phyloP scores from a whole-genome alignment of 139 green algal species.

The Chlamydomonas asymmetrica region DNA sequence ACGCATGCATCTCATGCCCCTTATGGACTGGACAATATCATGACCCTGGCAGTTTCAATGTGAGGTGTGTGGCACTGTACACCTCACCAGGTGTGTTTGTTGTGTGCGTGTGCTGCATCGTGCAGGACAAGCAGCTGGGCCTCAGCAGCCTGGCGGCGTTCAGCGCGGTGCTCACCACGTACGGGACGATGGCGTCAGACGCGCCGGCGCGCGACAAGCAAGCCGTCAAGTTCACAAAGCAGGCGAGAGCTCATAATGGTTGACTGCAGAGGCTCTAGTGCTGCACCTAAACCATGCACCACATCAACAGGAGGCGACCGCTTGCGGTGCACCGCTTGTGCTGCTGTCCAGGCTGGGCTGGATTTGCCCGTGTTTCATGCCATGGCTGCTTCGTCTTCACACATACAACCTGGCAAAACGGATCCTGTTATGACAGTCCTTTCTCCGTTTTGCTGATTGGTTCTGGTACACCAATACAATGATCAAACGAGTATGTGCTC shows the following conservation, averaged over 20 bases:
- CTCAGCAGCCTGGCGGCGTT: slow-evolving; percentile 51
- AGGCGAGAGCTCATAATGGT: no score
- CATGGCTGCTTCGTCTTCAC: no score
- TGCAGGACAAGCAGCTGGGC: slow-evolving; percentile 40
- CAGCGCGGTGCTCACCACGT: slow-evolving; percentile 90
- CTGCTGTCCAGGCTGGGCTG: no score
- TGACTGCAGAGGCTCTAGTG: no score
- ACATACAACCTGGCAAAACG: no score
- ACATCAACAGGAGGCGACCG: no score
- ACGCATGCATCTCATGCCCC: no score
- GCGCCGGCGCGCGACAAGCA: slow-evolving; percentile 33
- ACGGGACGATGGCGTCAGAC: slow-evolving; percentile 76
- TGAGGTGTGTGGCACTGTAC: background rate
- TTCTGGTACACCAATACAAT: background rate
- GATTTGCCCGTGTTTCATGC: no score
- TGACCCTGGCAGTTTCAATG: background rate
- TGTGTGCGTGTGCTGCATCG: background rate
- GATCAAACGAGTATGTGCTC: no score
- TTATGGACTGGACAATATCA: no score
- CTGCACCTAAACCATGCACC: no score
- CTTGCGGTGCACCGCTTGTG: no score
- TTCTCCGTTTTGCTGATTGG: background rate
- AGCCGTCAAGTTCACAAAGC: background rate
- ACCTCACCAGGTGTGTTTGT: background rate
- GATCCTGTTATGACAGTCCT: background rate